Evolutionary conservation across 2,329 filamentous ascomycete genomes (phyloP).

Genomic region (Thielaviopsis populi): DNA sequence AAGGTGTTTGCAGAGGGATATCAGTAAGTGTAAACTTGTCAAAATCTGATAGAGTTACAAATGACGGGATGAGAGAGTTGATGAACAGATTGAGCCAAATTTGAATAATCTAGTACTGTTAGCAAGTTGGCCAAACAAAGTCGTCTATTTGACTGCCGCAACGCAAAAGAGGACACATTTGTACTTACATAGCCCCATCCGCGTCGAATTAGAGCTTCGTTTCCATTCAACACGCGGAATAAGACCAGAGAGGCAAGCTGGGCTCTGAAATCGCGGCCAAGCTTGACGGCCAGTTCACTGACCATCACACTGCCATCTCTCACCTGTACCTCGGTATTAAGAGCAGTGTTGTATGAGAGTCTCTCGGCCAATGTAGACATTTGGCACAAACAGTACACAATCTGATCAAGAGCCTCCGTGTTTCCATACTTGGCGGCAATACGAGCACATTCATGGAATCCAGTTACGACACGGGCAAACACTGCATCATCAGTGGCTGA

Average conservation of each 20-base stretch:
- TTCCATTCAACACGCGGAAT: constrained; percentile 79
- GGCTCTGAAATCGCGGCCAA: constrained; percentile 83
- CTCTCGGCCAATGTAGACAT: constrained; percentile 79
- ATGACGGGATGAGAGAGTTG: constrained; percentile 79
- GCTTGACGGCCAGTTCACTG: constrained; percentile 89
- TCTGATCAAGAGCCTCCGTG: constrained; percentile 78
- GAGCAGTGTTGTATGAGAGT: constrained; percentile 59
- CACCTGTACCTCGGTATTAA: constrained; percentile 92
- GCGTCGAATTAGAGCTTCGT: constrained; percentile 58
- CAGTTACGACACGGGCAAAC: constrained; percentile 81
- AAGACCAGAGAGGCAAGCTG: constrained; percentile 90
- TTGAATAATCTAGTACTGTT: constrained; percentile 53
- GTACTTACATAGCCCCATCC: constrained; percentile 66
- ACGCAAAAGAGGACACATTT: constrained; percentile 4
- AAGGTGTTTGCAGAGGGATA: constrained; percentile 81
- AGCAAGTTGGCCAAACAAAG: constrained; percentile 20
- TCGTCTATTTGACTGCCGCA: background rate
- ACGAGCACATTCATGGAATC: constrained; percentile 89
- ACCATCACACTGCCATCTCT: constrained; percentile 94
- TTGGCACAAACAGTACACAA: constrained; percentile 74
- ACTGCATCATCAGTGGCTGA: constrained; percentile 93
- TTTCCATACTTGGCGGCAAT: constrained; percentile 77
- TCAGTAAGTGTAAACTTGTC: constrained; percentile 37
- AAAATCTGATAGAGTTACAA: constrained; percentile 41
- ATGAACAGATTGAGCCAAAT: constrained; percentile 94